Evolutionary conservation across 2,329 filamentous ascomycete species (phyloP).

Genomic region (Colletotrichum cuscutae): DNA sequence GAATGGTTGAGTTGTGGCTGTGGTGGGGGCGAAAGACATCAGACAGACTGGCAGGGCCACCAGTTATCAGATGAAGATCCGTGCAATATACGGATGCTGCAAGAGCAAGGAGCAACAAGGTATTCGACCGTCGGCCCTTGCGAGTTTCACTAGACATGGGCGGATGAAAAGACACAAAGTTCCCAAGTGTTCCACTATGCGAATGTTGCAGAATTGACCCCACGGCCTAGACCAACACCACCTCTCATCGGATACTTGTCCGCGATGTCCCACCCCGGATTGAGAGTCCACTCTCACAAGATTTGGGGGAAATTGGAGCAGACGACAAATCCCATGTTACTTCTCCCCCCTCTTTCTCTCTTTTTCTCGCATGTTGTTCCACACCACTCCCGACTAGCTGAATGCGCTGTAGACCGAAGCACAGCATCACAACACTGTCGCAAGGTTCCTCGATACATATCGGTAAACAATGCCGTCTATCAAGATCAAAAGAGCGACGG

Average conservation of each 20-base stretch:
- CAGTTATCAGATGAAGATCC: constrained; percentile 25
- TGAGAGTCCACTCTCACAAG: not conserved
- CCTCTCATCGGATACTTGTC: not conserved
- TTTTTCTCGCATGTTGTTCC: not conserved
- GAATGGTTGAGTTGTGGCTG: not conserved
- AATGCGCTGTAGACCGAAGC: not conserved
- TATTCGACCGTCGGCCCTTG: not conserved
- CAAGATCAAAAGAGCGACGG: not conserved
- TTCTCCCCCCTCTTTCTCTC: not conserved
- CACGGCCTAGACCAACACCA: constrained; percentile 3
- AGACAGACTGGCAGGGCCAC: not conserved
- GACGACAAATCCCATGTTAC: constrained; percentile 17
- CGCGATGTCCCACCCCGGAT: constrained; percentile 8
- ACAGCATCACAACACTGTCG: constrained; percentile 16
- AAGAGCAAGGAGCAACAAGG: not conserved
- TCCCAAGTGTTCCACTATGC: not conserved
- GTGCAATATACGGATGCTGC: not conserved
- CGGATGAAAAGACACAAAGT: not conserved
- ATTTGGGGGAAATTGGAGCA: not conserved
- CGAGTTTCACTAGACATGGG: not conserved
- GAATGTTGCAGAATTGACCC: not conserved
- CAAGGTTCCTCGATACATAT: constrained; percentile 3
- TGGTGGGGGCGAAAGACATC: not conserved
- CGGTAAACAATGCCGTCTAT: not conserved
- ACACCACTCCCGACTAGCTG: not conserved